Conservation (phyloP, 2,329 filamentous ascomycete genomes). For the Lasiodiplodia theobromae region DNA sequence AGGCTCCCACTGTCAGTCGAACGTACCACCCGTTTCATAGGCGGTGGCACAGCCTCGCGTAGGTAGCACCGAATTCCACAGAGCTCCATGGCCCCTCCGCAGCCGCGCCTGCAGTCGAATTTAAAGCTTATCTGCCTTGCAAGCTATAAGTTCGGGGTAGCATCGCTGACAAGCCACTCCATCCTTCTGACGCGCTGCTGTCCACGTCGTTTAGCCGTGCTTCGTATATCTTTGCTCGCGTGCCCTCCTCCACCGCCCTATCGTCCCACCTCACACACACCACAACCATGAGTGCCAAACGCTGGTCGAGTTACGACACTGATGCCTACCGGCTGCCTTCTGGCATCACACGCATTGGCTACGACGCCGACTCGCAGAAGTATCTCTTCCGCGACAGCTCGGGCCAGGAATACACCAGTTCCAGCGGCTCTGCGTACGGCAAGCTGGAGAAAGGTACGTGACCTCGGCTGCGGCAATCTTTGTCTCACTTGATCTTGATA, state of each 20-base stretch:
- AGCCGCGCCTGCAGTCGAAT: neutral
- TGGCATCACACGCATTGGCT: slow-evolving; percentile 63
- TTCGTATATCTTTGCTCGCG: slow-evolving; percentile 8
- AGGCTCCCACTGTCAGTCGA: neutral
- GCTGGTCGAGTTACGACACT: slow-evolving; percentile 23
- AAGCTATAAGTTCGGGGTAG: neutral
- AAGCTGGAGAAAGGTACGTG: slow-evolving; percentile 48
- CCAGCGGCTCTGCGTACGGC: slow-evolving; percentile 60
- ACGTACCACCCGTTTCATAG: slow-evolving; percentile 17
- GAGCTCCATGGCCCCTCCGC: slow-evolving; percentile 1
- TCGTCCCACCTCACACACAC: too few species aligned
- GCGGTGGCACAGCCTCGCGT: slow-evolving; percentile 23
- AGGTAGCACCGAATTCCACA: slow-evolving; percentile 13
- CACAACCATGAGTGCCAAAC: slow-evolving; percentile 24
- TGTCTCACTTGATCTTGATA: neutral
- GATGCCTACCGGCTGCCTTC: slow-evolving; percentile 63
- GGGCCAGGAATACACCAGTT: slow-evolving; percentile 60
- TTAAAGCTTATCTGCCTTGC: slow-evolving; percentile 10
- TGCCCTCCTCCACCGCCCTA: neutral
- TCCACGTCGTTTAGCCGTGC: slow-evolving; percentile 8
- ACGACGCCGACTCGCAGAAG: slow-evolving; percentile 62
- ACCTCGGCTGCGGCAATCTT: too few species aligned
- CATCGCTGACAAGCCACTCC: slow-evolving; percentile 17
- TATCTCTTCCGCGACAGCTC: slow-evolving; percentile 61
- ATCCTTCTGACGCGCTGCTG: slow-evolving; percentile 7